Conservation (phyloP, 2,329 filamentous ascomycete species). For the Cadophora luteo-olivacea region DNA sequence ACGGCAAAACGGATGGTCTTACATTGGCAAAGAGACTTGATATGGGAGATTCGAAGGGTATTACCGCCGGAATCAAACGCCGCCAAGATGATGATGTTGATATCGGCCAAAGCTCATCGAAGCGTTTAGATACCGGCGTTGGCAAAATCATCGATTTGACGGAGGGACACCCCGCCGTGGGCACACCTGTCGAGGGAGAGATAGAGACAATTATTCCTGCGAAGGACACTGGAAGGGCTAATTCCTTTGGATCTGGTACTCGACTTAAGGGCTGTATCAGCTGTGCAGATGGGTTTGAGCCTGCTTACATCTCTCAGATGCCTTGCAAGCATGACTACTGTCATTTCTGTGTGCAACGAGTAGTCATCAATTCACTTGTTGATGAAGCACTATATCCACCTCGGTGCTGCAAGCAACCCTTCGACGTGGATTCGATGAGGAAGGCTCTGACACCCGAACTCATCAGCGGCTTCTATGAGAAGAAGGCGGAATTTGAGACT, state of each 20-base stretch:
- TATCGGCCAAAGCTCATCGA: neutral
- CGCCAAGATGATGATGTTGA: neutral
- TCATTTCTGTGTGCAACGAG: constrained; percentile 16
- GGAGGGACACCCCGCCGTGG: too few relatives aligned
- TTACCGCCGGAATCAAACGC: neutral
- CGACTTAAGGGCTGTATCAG: neutral
- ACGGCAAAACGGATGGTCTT: neutral
- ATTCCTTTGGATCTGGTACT: neutral
- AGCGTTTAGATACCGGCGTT: neutral
- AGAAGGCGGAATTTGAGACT: constrained; percentile 55
- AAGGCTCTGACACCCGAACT: constrained; percentile 16
- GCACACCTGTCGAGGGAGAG: too few relatives aligned
- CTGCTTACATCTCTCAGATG: neutral
- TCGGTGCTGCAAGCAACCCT: constrained; percentile 23
- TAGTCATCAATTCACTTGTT: constrained; percentile 18
- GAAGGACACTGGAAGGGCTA: too few relatives aligned
- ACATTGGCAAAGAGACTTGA: neutral
- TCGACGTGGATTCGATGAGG: constrained; percentile 20
- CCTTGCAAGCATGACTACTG: constrained; percentile 22
- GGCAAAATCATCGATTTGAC: neutral
- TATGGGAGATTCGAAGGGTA: neutral
- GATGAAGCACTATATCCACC: constrained; percentile 24
- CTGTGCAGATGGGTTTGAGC: neutral
- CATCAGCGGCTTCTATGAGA: constrained; percentile 48
- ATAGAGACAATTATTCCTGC: too few relatives aligned